phyloP scores from a whole-genome alignment of 148 eudicot species.

The Rhododendron ferrugineum region DNA sequence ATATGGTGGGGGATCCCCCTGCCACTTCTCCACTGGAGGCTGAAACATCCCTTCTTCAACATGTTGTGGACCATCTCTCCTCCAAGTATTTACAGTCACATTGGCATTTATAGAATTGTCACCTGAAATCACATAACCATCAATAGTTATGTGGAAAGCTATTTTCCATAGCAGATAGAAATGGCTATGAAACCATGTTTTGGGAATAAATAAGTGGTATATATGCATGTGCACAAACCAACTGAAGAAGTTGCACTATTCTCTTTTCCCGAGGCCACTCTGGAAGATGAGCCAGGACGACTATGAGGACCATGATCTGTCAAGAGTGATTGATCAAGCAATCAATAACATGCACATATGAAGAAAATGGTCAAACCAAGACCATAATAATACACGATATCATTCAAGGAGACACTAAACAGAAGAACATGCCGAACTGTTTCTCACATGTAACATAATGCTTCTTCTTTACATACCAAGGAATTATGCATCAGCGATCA shows the following conservation, averaged over 20 bases:
- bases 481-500: neutral
- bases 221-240: constrained; percentile 32
- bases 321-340: constrained; percentile 14
- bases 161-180: neutral
- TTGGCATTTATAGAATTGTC: constrained; percentile 29
- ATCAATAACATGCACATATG: constrained; percentile 7
- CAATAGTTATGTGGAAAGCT: neutral
- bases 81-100: constrained; percentile 38
- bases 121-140: constrained; percentile 25
- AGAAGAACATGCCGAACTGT: neutral
- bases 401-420: neutral
- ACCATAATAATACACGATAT: neutral
- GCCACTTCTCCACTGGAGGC: constrained; percentile 69
- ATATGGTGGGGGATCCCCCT: constrained; percentile 60
- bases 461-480: neutral
- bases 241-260: constrained; percentile 30
- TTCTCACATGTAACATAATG: neutral
- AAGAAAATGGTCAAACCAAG: neutral
- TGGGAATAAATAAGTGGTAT: neutral
- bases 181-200: neutral
- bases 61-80: constrained; percentile 46
- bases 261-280: constrained; percentile 30
- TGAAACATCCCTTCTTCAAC: constrained; percentile 43
- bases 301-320: constrained; percentile 42
- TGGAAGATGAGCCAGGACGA: constrained; percentile 62